Percentiles rank a stretch among this genome's conserved stretches.
Conservation (phyloP, 2,329 filamentous ascomycete genomes). For the Plenodomus lindquistii region DNA sequence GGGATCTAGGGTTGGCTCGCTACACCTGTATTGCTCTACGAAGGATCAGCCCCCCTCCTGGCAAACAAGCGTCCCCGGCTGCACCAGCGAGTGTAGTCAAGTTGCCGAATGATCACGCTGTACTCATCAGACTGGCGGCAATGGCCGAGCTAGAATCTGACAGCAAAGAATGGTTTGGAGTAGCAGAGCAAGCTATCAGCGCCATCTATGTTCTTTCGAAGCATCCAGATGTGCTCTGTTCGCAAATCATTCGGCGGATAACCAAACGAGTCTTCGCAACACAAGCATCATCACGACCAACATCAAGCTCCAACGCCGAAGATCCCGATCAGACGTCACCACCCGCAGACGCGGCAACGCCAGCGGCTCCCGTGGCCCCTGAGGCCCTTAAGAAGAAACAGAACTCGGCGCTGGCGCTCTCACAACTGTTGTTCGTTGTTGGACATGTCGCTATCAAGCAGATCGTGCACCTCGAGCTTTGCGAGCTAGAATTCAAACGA, state of each 20-base stretch:
- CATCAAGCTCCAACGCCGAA: conserved; percentile 37
- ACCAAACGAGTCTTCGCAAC: conserved; percentile 78
- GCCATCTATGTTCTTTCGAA: conserved; percentile 94
- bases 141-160: conserved; percentile 85
- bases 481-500: conserved; percentile 96
- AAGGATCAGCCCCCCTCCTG: conserved; percentile 75
- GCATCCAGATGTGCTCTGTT: conserved; percentile 90
- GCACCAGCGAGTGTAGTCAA: conserved; percentile 64
- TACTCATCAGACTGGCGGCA: conserved; percentile 76
- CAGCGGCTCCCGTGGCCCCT: conserved; percentile 22
- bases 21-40: conserved; percentile 93
- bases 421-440: conserved; percentile 91
- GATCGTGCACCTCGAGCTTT: conserved; percentile 97
- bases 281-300: conserved; percentile 47
- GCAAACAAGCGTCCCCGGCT: conserved; percentile 69
- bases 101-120: conserved; percentile 88
- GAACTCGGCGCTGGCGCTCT: conserved; percentile 75
- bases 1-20: conserved; percentile 86
- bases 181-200: conserved; percentile 93
- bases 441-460: conserved; percentile 98
- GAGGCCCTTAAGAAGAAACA: conserved; percentile 53
- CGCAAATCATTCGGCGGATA: conserved; percentile 85
- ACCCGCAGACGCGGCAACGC: conserved; percentile 18
- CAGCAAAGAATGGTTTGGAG: conserved; percentile 90
- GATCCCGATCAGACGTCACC: conserved; percentile 25